phyloP scores from a whole-genome alignment of 495 filamentous ascomycete genomes.

The Xylaria sp. region DNA sequence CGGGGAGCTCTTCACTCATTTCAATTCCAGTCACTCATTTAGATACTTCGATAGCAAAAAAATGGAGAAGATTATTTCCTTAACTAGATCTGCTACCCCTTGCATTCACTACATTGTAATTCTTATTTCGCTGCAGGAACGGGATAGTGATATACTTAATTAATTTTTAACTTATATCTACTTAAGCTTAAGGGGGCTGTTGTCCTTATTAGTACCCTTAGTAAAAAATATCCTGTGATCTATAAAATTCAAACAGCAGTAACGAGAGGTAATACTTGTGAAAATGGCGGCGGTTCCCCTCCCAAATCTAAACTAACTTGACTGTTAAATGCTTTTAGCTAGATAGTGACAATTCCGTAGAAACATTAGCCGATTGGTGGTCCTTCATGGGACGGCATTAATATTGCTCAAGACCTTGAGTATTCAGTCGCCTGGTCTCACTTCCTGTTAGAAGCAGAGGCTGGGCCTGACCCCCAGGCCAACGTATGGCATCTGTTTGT shows the following conservation, averaged over 20 bases:
- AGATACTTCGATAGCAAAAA: background rate
- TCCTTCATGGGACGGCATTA: no score
- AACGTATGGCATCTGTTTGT: no score
- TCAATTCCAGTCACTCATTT: conserved; percentile 7
- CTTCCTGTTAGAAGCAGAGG: no score
- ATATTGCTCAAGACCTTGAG: no score
- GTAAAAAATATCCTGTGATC: background rate
- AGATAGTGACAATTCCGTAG: background rate
- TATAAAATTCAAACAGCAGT: background rate
- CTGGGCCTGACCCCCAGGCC: no score
- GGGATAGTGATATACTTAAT: background rate
- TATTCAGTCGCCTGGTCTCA: no score
- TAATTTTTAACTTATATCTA: background rate
- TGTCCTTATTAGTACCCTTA: background rate
- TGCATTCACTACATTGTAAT: background rate
- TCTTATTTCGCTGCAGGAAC: no score
- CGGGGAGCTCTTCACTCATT: background rate
- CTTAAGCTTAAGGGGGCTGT: background rate
- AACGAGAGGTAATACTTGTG: background rate
- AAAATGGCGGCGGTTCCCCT: background rate
- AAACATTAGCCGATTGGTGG: no score
- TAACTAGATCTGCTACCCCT: no score
- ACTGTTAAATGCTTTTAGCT: background rate
- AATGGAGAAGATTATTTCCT: no score
- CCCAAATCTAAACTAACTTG: background rate